Base-by-base conservation (phyloP, 345 rosid species). In the Combretum micranthum region DNA sequence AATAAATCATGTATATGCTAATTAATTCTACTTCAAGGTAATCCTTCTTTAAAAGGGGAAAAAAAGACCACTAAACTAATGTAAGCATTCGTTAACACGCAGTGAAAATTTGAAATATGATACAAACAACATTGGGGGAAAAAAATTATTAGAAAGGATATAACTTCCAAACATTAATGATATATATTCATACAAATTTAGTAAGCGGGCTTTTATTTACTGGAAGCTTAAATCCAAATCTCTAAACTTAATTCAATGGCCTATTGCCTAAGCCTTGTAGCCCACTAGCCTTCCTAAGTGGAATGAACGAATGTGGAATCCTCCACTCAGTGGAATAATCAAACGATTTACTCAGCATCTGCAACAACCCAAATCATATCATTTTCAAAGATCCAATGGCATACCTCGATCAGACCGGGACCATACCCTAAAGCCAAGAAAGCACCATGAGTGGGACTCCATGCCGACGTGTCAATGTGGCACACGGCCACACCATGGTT, bases 301-400 rank as follows among this genome's bases (percentile, higher is more conserved):
- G n/a, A n/a, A n/a, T n/a, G n/a, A n/a, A n/a, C n/a, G n/a, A n/a
- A n/a, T n/a, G n/a, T n/a, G n/a, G n/a, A n/a, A n/a, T n/a, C n/a
- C n/a, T n/a, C n/a, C n/a, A n/a, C n/a, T n/a, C n/a, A 22, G 39
- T 32, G 9, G 6, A 32, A 11, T 32, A 32, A 32, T 3, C 39
- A 32, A 7, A 32, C 39, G 9, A 32, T 32, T 32, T 14, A 46
- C n/a, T 0, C 46, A 42, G 47, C 58, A 21, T 39, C 53, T 0
- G 80, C 77, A 7, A 32, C 22, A 2, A 70, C 55, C 80, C 84
- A 79, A 13, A 69, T 79, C 72, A 79, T 20, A 56, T 79, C 84
- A 44, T 65, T 68, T 65, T 75, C 80, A 20, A 79, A 79, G 2
- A 79, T 79, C 84, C 84, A 79, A 55, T 79, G 84, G 54, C 84